Conservation (phyloP, 1,284 basidiomycete genomes). For the Phaffia rhodozyma region DNA sequence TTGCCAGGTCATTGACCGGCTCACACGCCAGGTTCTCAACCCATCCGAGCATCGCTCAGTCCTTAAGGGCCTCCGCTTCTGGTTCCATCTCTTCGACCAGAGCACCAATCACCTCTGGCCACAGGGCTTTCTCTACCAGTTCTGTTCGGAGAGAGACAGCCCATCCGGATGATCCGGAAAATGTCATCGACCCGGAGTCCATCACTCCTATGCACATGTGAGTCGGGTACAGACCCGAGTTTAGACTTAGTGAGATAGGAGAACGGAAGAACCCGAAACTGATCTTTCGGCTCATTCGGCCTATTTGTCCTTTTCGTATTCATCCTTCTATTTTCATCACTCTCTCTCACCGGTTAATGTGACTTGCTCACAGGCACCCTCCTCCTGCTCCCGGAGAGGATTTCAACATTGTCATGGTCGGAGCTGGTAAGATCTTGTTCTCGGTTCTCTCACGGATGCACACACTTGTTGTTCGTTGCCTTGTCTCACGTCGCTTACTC, state of each 20-base stretch:
- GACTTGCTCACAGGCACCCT: constrained; percentile 31
- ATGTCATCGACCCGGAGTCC: constrained; percentile 2
- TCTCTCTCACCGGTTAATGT: constrained; percentile 4
- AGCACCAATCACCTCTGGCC: neutral
- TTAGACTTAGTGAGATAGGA: neutral
- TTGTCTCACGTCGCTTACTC: neutral
- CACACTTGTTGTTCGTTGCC: neutral
- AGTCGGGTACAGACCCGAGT: neutral
- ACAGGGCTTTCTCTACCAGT: constrained; percentile 1
- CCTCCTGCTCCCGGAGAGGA: constrained; percentile 42
- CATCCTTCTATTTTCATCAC: neutral
- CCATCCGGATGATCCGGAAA: neutral
- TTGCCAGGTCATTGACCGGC: too few species aligned
- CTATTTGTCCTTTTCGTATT: neutral
- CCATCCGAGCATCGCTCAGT: neutral
- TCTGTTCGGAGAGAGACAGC: neutral
- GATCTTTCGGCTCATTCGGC: neutral
- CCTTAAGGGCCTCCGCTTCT: neutral
- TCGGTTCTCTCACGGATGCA: neutral
- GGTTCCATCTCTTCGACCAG: neutral
- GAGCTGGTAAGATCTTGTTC: neutral
- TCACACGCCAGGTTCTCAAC: neutral
- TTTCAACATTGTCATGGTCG: constrained; percentile 55
- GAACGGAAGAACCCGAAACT: neutral
- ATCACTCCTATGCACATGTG: constrained; percentile 9